Evolutionary conservation across 257 asterid species (phyloP), one percentile per base, ranked within the genome.

Genomic region (Solanum microdontum): DNA sequence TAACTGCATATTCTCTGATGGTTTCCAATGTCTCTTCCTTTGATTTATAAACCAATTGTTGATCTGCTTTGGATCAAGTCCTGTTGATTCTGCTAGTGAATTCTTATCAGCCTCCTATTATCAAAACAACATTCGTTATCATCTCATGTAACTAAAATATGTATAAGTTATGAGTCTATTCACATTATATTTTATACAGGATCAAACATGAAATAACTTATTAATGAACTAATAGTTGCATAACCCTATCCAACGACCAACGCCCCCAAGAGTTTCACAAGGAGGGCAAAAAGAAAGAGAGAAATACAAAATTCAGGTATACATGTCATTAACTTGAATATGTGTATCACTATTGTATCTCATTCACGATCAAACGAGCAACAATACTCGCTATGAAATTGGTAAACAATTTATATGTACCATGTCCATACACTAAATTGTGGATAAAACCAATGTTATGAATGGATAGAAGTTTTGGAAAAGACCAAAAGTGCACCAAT

Each of bases 11-110:
- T 94, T 92, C 90, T 96, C 99, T 30, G 98, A 94, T 23, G 99
- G 98, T 55, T 93, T 97, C 99, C 99, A 97, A 80, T 97, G 98
- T 60, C 99, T 87, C 90, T 97, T 97, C 93, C 99, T 92, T 84
- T 97, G 99, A 87, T 96, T 96, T 66, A 96, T 95, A 91, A 96
- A 96, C 99, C 99, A 96, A 83, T 96, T 96, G 93, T 94, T 96
- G 37, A 96, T 96, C 92, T 96, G 99, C 90, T 95, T 96, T 90
- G 94, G 98, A 84, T 96, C 98, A 10, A 97, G 92, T 80, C 98
- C 98, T 36, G 99, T 95, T 72, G 90, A 83, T 85, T 94, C 98
- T 0, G 98, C 99, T 86, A 97, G 86, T 11, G 92, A 89, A 0
- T 88, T 88, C 75, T 95, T 97, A 92, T 97, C 99, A 3, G 91